A percentile compares a stretch with the other conserved stretches of the same genome.
Conservation (phyloP, 2,329 filamentous ascomycete species). For the Penicillium expansum region DNA sequence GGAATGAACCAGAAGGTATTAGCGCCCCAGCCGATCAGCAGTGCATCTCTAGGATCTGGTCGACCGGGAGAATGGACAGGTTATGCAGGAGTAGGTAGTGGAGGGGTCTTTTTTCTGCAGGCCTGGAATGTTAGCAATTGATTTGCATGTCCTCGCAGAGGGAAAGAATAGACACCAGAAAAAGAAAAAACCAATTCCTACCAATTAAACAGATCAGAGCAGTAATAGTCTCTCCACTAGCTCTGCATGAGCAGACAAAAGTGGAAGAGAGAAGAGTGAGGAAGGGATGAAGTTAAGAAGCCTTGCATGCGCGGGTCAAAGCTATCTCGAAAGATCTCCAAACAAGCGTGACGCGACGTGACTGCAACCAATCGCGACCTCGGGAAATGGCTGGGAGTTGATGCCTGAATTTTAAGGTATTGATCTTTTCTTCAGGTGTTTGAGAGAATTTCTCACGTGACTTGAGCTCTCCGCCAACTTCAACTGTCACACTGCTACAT, state of each 20-base stretch:
- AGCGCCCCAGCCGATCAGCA: constrained; percentile 16
- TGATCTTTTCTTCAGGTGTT: not conserved
- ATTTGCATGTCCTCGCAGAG: constrained; percentile 8
- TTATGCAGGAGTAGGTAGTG: constrained; percentile 28
- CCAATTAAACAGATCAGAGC: constrained; percentile 9
- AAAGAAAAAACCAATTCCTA: constrained; percentile 15
- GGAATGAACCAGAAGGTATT: constrained; percentile 5
- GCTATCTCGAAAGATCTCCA: constrained; percentile 32
- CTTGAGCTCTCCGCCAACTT: constrained; percentile 10
- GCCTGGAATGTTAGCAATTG: constrained; percentile 30
- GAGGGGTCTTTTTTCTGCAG: constrained; percentile 22
- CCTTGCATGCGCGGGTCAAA: constrained; percentile 36
- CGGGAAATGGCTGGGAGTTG: constrained; percentile 9
- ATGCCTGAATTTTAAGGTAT: constrained; percentile 3
- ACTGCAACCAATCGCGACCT: constrained; percentile 37
- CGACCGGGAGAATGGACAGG: constrained; percentile 33
- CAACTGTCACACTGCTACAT: constrained; percentile 1
- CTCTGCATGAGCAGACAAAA: constrained; percentile 10
- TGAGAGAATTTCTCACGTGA: constrained; percentile 15
- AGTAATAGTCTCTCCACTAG: constrained; percentile 10
- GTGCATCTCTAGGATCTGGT: constrained; percentile 25
- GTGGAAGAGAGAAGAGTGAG: constrained; percentile 20
- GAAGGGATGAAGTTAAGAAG: constrained; percentile 15
- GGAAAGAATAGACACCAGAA: not conserved
- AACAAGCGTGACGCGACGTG: constrained; percentile 42